Percentiles rank a stretch among this genome's conserved stretches.
These are phyloP conservation scores for Coemansia sp. DNA, from an alignment of 192 early-diverging fungal species.

Conservation along the genomic window DNA sequence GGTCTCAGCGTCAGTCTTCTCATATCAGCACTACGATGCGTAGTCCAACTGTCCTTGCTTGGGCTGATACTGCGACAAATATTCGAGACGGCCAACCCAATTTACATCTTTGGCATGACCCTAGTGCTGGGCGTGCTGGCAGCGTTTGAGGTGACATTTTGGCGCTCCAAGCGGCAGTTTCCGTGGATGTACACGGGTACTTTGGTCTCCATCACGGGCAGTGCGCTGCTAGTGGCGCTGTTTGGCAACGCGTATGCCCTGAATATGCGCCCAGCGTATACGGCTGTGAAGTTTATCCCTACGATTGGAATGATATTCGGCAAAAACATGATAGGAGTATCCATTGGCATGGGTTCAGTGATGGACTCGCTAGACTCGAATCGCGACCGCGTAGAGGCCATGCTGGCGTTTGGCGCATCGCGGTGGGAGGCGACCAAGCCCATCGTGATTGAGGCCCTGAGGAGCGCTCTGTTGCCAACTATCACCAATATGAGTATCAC, in stretches of 20 bases:
- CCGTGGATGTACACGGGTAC: slow-evolving; percentile 68
- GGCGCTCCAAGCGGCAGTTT: slow-evolving; percentile 69
- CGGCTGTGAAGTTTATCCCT: slow-evolving; percentile 77
- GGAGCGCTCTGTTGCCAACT: slow-evolving; percentile 73
- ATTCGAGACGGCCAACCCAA: slow-evolving; percentile 61
- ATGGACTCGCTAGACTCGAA: slow-evolving; percentile 64
- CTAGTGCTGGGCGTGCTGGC: slow-evolving; percentile 62
- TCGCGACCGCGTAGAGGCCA: slow-evolving; percentile 56
- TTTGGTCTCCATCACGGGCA: slow-evolving; percentile 46
- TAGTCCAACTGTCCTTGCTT: slow-evolving; percentile 78
- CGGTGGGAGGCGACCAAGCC: slow-evolving; percentile 81
- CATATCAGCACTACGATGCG: slow-evolving; percentile 67
- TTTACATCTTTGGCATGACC: slow-evolving; percentile 62
- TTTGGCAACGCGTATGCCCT: slow-evolving; percentile 62
- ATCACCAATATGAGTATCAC: slow-evolving; percentile 81
- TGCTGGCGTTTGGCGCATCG: slow-evolving; percentile 72
- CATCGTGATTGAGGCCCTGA: slow-evolving; percentile 69
- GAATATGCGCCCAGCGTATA: slow-evolving; percentile 66
- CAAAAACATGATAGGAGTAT: slow-evolving; percentile 73
- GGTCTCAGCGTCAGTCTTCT: slow-evolving; percentile 66
- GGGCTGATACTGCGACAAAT: slow-evolving; percentile 68
- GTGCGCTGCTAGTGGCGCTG: slow-evolving; percentile 16
- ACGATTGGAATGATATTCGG: slow-evolving; percentile 86
- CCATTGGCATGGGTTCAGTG: slow-evolving; percentile 64
- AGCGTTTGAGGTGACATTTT: slow-evolving; percentile 69